These are phyloP conservation scores for Trametes sp. DNA, from an alignment of 1,284 basidiomycete species.

Conservation along the genomic window DNA sequence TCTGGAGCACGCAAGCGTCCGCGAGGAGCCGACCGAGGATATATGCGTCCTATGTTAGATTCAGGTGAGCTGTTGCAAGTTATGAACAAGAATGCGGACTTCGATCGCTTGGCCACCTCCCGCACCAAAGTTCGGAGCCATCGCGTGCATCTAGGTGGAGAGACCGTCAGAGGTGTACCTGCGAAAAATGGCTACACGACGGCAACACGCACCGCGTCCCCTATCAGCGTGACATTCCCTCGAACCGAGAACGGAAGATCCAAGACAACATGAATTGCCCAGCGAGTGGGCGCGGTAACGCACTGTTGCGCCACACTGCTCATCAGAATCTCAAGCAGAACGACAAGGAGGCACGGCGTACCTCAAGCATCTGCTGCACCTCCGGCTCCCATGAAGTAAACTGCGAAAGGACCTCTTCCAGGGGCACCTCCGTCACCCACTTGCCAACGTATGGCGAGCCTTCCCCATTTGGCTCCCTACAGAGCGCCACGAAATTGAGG, in stretches of 20 bases:
- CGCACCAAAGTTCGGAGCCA: slow-evolving; percentile 57
- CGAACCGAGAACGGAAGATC: slow-evolving; percentile 48
- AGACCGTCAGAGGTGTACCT: neutral
- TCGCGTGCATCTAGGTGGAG: slow-evolving; percentile 48
- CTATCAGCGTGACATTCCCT: slow-evolving; percentile 49
- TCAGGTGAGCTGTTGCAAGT: neutral
- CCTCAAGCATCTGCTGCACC: slow-evolving; percentile 44
- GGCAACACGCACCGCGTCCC: slow-evolving; percentile 47
- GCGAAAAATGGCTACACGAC: neutral
- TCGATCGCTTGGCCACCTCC: slow-evolving; percentile 65
- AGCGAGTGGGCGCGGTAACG: slow-evolving; percentile 50
- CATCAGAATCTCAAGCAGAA: neutral
- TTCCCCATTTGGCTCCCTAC: slow-evolving; percentile 38
- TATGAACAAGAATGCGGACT: slow-evolving; percentile 39
- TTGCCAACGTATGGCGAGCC: slow-evolving; percentile 42
- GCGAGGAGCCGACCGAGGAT: neutral
- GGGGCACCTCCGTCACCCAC: slow-evolving; percentile 45
- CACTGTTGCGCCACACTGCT: slow-evolving; percentile 30
- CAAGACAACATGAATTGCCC: slow-evolving; percentile 52
- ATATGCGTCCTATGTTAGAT: neutral
- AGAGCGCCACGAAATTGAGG: slow-evolving; percentile 50
- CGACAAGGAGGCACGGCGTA: slow-evolving; percentile 20
- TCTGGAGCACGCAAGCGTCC: neutral
- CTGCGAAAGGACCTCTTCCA: slow-evolving; percentile 45
- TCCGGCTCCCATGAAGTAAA: slow-evolving; percentile 49